Evolutionary conservation across 2,329 filamentous ascomycete genomes (phyloP).

Genomic region (Lachnellula suecica): DNA sequence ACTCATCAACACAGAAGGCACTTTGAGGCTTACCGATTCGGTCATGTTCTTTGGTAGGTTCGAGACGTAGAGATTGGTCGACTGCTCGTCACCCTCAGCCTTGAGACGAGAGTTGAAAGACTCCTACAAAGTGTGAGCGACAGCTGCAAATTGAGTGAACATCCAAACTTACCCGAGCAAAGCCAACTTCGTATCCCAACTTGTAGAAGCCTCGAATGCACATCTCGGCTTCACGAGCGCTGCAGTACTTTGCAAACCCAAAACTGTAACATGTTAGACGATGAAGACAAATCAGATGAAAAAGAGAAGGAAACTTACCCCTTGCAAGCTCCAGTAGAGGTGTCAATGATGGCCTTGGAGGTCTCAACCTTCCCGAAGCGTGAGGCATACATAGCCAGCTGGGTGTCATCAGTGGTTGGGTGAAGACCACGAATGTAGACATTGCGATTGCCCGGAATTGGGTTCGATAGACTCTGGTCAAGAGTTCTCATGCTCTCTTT

Average conservation of each 20-base stretch:
- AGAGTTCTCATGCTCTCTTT: conserved; percentile 85
- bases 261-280: conserved; percentile 60
- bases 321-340: conserved; percentile 90
- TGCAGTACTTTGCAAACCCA: conserved; percentile 93
- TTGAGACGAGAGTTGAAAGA: conserved; percentile 98
- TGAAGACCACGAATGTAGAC: conserved; percentile 97
- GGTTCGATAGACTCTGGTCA: conserved; percentile 92
- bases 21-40: conserved; percentile 67
- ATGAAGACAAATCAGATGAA: background rate
- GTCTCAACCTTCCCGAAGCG: conserved; percentile 94
- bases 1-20: conserved; percentile 19
- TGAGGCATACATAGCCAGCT: conserved; percentile 76
- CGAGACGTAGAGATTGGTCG: conserved; percentile 97
- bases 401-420: conserved; percentile 90
- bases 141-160: too few species aligned
- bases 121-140: conserved; percentile 58
- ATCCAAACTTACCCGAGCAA: conserved; percentile 80
- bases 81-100: conserved; percentile 83
- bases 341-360: conserved; percentile 98
- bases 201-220: conserved; percentile 96
- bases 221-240: conserved; percentile 84
- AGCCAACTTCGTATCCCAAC: conserved; percentile 95
- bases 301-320: conserved; percentile 58
- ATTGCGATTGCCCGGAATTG: conserved; percentile 88
- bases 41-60: conserved; percentile 92